Evolutionary conservation across 2,329 filamentous ascomycete genomes (phyloP).

Genomic region (Exophiala spinifera): DNA sequence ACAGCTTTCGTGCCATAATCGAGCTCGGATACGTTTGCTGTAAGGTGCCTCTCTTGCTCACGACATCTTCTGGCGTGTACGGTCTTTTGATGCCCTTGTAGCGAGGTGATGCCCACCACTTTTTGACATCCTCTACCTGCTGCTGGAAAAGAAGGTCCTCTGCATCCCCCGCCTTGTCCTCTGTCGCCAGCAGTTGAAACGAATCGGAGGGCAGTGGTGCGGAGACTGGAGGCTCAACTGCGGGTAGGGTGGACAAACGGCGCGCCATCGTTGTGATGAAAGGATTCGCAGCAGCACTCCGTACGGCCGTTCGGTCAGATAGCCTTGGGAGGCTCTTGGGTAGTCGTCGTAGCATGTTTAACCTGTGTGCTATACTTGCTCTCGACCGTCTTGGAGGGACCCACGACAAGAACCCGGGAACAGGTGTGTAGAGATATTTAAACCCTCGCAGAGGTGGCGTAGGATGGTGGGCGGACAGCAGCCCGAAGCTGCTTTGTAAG

Average conservation of each 20-base stretch:
- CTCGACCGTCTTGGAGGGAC: neutral
- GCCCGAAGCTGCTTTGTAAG: slow-evolving; percentile 12
- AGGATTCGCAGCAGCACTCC: slow-evolving; percentile 9
- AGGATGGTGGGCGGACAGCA: neutral
- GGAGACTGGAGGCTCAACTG: slow-evolving; percentile 61
- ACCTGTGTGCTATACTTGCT: neutral
- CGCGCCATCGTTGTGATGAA: slow-evolving; percentile 28
- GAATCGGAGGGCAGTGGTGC: slow-evolving; percentile 65
- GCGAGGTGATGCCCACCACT: slow-evolving; percentile 85
- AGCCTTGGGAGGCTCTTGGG: slow-evolving; percentile 23
- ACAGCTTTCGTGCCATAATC: slow-evolving; percentile 91
- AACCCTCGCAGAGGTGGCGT: too few species aligned
- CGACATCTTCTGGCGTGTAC: slow-evolving; percentile 85
- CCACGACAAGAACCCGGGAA: too few species aligned
- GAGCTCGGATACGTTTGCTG: slow-evolving; percentile 88
- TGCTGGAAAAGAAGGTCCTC: slow-evolving; percentile 84
- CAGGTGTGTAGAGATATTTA: too few species aligned
- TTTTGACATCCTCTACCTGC: slow-evolving; percentile 78
- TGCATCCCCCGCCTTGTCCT: slow-evolving; percentile 70
- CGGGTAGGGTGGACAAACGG: slow-evolving; percentile 55
- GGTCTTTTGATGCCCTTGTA: slow-evolving; percentile 88
- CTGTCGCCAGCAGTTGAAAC: slow-evolving; percentile 79
- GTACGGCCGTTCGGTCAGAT: slow-evolving; percentile 5
- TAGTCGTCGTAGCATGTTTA: slow-evolving; percentile 22
- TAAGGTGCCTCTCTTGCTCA: slow-evolving; percentile 85